A percentile compares a stretch with the other conserved stretches of the same genome.
Evolutionary conservation across 2,329 filamentous ascomycete species (phyloP).

Genomic region (Cucurbitaria berberidis): DNA sequence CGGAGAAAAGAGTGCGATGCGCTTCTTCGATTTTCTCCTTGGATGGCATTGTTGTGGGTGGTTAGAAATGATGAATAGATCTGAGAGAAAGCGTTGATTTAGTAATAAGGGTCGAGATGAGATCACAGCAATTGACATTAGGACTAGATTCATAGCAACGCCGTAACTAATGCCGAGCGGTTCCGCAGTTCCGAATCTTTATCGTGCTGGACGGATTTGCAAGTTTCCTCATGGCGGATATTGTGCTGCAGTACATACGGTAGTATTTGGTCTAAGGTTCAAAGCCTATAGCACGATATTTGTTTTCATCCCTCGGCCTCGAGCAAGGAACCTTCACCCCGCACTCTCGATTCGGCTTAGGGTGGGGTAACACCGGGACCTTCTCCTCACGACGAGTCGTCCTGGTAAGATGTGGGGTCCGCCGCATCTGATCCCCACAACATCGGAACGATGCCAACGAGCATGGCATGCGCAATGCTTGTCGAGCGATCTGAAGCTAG

Average conservation of each 20-base stretch:
- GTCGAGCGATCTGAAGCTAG: neutral
- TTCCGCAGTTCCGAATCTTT: neutral
- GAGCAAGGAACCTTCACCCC: slow-evolving; percentile 4
- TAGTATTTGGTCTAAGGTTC: neutral
- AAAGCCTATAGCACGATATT: neutral
- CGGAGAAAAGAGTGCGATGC: slow-evolving; percentile 21
- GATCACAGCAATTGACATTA: neutral
- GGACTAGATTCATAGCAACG: neutral
- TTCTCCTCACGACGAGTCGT: neutral
- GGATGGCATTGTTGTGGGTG: neutral
- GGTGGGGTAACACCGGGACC: slow-evolving; percentile 13
- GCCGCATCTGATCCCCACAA: slow-evolving; percentile 3
- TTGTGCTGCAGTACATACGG: neutral
- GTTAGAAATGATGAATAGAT: no score
- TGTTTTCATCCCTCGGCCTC: neutral
- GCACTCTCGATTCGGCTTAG: slow-evolving; percentile 9
- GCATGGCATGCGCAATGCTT: neutral
- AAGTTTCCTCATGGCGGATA: neutral
- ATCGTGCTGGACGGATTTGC: neutral
- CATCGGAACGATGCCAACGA: slow-evolving; percentile 2
- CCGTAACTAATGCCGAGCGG: neutral
- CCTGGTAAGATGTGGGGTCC: slow-evolving; percentile 17
- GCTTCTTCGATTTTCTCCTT: slow-evolving; percentile 11
- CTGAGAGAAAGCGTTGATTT: no score
- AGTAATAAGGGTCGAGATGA: neutral